Base-by-base conservation (phyloP, 805 yeast genomes). In the Candida hungchunana region DNA sequence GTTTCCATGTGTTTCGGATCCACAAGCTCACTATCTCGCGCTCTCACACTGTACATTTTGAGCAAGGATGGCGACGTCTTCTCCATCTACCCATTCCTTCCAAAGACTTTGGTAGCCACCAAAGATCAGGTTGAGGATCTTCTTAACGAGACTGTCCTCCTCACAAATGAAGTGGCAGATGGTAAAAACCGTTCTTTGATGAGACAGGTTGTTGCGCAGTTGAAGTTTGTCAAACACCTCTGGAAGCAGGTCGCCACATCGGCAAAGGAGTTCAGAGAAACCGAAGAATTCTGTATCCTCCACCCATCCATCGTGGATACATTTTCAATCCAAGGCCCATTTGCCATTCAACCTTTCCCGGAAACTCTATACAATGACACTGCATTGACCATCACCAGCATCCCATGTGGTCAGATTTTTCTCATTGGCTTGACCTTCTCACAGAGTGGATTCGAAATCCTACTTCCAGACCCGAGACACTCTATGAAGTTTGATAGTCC, bases 31-130 rank as follows among this genome's bases (percentile, higher is more conserved):
- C 33, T 53, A 2, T 21, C 47, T 5, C 80, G 79, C 10, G 65
- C 67, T 3, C 48, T 81, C 34, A 69, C 83, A 0, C 57, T 82
- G 15, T 77, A 71, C 47, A 51, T 79, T 7, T 47, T 77, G 34
- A 69, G 70, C 8, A 51, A 59, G 8, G 82, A 76, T 35, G 77
- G 81, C 11, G 84, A 82, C 43, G 41, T 83, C 1, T 79, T 69
- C 48, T 62, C 71, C 1, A 58, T 82, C 4, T 75, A 71, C 43
- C 93, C 93, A n/a, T 79, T 79, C 52, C 48, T 73, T 15, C 86
- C 89, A 0, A 41, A 53, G 1, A 55, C 62, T 18, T 46, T 76
- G 18, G 54, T 66, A 1, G 62, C 67, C n/a, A 34, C 67, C 1
- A 43, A 53, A 23, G 40, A 48, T 2, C 57, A 62, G 47, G 34